phyloP scores from a whole-genome alignment of 2,329 filamentous ascomycete species.

The Ampelomyces quisqualis region DNA sequence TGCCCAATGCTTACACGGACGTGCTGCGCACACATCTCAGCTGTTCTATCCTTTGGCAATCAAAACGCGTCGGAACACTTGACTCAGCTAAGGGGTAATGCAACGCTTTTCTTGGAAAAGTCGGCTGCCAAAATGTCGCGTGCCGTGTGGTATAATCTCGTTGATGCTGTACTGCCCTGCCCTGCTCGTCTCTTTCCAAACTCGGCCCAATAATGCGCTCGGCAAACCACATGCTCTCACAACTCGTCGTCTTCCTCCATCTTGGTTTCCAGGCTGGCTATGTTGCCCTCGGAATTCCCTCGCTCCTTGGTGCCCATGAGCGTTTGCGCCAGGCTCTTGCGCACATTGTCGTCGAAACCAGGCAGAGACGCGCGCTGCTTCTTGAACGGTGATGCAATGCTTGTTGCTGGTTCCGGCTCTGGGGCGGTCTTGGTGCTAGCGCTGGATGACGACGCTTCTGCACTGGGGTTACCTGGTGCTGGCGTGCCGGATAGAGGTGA shows the following conservation, averaged over 20 bases:
- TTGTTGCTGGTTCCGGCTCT: constrained; percentile 51
- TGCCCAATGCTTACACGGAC: too few relatives aligned
- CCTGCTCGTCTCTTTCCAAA: constrained; percentile 3
- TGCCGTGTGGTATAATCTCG: background rate
- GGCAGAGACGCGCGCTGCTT: constrained; percentile 67
- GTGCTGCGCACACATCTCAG: too few relatives aligned
- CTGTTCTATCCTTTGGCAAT: too few relatives aligned
- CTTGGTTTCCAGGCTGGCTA: constrained; percentile 30
- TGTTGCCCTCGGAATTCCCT: constrained; percentile 35
- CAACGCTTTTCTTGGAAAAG: too few relatives aligned
- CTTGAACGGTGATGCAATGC: constrained; percentile 71
- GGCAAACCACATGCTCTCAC: constrained; percentile 28
- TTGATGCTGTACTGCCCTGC: background rate
- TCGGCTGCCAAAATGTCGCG: too few relatives aligned
- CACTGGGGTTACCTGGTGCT: constrained; percentile 13
- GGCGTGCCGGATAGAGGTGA: constrained; percentile 31
- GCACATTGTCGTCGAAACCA: constrained; percentile 49
- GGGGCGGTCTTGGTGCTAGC: constrained; percentile 37
- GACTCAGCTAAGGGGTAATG: too few relatives aligned
- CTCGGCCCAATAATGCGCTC: constrained; percentile 23
- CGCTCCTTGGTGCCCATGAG: constrained; percentile 38
- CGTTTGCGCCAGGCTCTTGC: constrained; percentile 40
- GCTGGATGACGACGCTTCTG: constrained; percentile 23
- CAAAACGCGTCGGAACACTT: too few relatives aligned
- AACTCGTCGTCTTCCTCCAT: constrained; percentile 50